Percentiles rank a stretch among this genome's conserved stretches.
Conservation (phyloP, 169 alveolate genomes). For the Plasmodium knowlesi region DNA sequence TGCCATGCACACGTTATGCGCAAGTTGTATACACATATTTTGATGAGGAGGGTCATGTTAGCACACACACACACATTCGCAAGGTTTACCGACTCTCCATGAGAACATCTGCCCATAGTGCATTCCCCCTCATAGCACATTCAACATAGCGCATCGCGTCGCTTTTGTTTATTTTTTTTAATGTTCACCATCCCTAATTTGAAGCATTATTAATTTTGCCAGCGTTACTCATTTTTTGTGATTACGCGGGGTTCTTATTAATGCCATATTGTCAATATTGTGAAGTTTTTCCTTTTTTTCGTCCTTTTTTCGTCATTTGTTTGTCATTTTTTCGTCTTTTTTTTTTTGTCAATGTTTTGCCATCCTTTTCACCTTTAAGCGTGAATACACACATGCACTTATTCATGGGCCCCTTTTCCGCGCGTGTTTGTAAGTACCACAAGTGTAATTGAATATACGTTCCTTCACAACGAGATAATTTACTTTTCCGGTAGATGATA, state of each 20-base stretch:
- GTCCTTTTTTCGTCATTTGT: not conserved
- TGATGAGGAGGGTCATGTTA: not conserved
- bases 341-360: slow-evolving; percentile 3
- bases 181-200: not conserved
- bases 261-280: not conserved
- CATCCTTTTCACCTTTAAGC: not conserved
- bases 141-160: not conserved
- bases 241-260: not conserved
- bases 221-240: not conserved
- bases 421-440: not conserved
- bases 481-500: not conserved
- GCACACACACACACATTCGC: not conserved
- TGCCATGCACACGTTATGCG: not conserved
- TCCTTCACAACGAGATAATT: not conserved
- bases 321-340: not conserved
- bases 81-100: not conserved
- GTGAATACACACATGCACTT: not conserved
- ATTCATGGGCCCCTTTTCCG: not conserved
- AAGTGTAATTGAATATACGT: not conserved
- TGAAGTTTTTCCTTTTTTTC: not conserved
- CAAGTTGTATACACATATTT: not conserved
- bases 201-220: not conserved
- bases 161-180: not conserved
- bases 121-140: not conserved
- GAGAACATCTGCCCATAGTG: not conserved